Conservation (phyloP, 768 basidiomycete species). For the Galerina sulciceps region DNA sequence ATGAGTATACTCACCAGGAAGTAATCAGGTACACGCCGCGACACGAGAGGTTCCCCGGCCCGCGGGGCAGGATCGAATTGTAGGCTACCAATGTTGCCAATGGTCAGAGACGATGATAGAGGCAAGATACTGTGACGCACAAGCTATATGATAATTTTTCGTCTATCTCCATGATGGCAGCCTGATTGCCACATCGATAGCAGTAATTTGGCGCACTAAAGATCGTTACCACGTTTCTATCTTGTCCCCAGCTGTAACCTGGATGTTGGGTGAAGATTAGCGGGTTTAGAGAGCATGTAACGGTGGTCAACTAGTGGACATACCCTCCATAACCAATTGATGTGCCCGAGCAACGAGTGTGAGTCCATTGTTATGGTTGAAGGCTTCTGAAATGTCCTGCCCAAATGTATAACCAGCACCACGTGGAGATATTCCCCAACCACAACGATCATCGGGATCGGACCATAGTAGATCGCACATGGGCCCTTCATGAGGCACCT, state of each 20-base stretch:
- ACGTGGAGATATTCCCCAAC: constrained; percentile 99
- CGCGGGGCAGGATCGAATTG: constrained; percentile 99
- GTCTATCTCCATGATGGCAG: constrained; percentile 99
- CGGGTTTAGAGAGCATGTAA: background rate
- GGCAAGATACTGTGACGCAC: constrained; percentile 46
- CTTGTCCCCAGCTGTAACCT: constrained; percentile 98
- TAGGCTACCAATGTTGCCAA: constrained; percentile 58
- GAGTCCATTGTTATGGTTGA: constrained; percentile 98
- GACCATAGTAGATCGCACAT: constrained; percentile 99
- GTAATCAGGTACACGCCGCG: constrained; percentile 92
- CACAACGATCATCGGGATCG: constrained; percentile 98
- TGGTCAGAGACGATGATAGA: too few species aligned
- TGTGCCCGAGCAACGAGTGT: constrained; percentile 94
- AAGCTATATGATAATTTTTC: constrained; percentile 96
- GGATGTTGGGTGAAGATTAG: background rate
- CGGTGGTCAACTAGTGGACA: constrained; percentile 27
- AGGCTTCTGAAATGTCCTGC: constrained; percentile 98
- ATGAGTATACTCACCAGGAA: constrained; percentile 69
- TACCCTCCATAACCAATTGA: constrained; percentile 97
- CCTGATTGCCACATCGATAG: constrained; percentile 99
- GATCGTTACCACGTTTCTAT: constrained; percentile 98
- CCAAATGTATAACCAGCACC: constrained; percentile 99
- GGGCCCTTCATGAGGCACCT: constrained; percentile 98
- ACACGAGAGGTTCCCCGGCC: constrained; percentile 97
- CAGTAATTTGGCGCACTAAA: constrained; percentile 99